phyloP scores from a whole-genome alignment of 129 eudicot genomes.

The Erigeron canadensis region DNA sequence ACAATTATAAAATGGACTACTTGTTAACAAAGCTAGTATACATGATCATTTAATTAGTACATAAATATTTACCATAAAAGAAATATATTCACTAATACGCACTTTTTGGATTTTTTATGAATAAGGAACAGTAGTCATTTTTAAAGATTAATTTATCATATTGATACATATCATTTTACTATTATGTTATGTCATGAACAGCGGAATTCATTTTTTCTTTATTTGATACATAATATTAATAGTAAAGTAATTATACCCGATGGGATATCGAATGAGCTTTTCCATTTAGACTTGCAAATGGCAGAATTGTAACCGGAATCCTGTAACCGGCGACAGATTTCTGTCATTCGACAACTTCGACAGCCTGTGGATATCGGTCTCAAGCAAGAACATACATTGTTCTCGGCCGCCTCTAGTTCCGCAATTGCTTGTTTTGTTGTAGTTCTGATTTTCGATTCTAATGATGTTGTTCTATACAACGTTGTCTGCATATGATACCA shows the following conservation, averaged over 20 bases:
- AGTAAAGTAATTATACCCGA: constrained; percentile 51
- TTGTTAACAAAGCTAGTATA: not conserved
- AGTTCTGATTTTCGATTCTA: constrained; percentile 62
- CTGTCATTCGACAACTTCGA: constrained; percentile 63
- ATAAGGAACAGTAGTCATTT: not conserved
- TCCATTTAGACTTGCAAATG: constrained; percentile 92
- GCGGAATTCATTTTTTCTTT: too few species aligned
- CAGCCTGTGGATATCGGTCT: constrained; percentile 48
- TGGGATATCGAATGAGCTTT: constrained; percentile 60
- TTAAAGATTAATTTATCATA: too few species aligned
- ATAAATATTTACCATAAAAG: not conserved
- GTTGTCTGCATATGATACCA: constrained; percentile 51
- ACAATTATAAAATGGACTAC: not conserved
- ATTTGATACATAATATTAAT: not conserved
- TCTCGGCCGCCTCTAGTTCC: constrained; percentile 41
- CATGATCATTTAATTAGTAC: not conserved
- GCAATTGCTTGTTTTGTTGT: constrained; percentile 56
- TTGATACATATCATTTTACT: not conserved
- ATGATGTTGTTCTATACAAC: constrained; percentile 61
- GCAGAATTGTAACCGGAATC: constrained; percentile 60
- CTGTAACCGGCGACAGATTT: constrained; percentile 52
- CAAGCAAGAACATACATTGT: constrained; percentile 59
- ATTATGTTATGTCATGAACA: too few species aligned
- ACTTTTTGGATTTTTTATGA: too few species aligned
- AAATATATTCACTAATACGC: too few species aligned